These are phyloP conservation scores for Solanum phureja DNA, from an alignment of 257 asterid genomes.

Conservation along the genomic window DNA sequence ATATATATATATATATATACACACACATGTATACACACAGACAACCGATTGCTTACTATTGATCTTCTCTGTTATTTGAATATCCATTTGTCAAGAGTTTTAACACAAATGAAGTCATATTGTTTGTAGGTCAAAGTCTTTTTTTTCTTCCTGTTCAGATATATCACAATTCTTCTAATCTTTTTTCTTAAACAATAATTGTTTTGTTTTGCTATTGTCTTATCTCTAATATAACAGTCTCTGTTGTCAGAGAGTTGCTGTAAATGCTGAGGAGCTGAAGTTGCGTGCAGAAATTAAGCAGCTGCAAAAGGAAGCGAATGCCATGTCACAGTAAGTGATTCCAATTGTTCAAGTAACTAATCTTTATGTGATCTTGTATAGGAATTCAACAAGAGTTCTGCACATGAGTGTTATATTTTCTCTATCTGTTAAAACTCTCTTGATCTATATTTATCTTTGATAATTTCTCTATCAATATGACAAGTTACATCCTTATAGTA, in stretches of 20 bases:
- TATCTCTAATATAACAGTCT: not conserved
- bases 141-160: not conserved
- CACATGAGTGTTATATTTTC: not conserved
- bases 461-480: not conserved
- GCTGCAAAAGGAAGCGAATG: conserved; percentile 69
- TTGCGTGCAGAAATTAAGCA: conserved; percentile 62
- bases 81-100: not conserved
- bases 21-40: not conserved
- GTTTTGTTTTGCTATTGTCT: not conserved
- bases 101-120: not conserved
- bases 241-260: conserved; percentile 35
- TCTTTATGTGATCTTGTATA: not conserved
- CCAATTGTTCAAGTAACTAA: not conserved
- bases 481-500: not conserved
- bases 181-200: not conserved
- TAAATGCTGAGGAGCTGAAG: conserved; percentile 26
- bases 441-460: not conserved
- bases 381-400: not conserved
- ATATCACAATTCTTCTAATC: not conserved
- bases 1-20: too few relatives aligned
- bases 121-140: not conserved
- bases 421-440: not conserved
- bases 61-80: not conserved
- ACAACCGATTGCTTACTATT: not conserved
- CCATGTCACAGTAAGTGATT: conserved; percentile 58